Evolutionary conservation across 192 early-diverging fungal species (phyloP).

Genomic region (Backusella circina): DNA sequence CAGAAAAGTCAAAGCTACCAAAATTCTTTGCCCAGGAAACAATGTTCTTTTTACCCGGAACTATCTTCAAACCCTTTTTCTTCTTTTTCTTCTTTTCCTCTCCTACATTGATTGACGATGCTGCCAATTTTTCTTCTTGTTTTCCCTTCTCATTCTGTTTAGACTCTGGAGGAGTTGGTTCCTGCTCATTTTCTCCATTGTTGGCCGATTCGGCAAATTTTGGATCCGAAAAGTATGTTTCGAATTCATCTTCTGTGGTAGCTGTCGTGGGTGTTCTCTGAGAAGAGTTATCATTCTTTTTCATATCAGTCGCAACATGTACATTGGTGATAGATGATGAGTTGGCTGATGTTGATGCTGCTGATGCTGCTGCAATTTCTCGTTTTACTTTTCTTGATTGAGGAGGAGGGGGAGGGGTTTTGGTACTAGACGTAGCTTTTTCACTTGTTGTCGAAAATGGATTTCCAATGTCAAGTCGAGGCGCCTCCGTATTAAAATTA

Average conservation of each 20-base stretch:
- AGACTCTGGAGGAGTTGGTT: not conserved
- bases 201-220: not conserved
- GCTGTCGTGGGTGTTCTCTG: not conserved
- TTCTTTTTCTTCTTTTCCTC: constrained; percentile 1
- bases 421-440: not conserved
- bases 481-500: not conserved
- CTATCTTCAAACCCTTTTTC: not conserved
- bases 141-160: not conserved
- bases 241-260: constrained; percentile 27
- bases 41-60: not conserved
- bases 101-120: not conserved
- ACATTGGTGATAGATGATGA: not conserved
- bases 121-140: not conserved
- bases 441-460: not conserved
- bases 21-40: constrained; percentile 19
- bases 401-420: constrained; percentile 7
- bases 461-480: not conserved
- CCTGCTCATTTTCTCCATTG: not conserved
- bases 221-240: constrained; percentile 26
- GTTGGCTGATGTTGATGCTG: not conserved
- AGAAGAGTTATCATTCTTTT: not conserved
- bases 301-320: not conserved
- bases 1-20: constrained; percentile 13
- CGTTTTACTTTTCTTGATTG: not conserved
- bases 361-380: not conserved